Percentiles rank a stretch among this genome's conserved stretches.
phyloP scores from a whole-genome alignment of 139 green algal species.

The Coccomyxa sp. region DNA sequence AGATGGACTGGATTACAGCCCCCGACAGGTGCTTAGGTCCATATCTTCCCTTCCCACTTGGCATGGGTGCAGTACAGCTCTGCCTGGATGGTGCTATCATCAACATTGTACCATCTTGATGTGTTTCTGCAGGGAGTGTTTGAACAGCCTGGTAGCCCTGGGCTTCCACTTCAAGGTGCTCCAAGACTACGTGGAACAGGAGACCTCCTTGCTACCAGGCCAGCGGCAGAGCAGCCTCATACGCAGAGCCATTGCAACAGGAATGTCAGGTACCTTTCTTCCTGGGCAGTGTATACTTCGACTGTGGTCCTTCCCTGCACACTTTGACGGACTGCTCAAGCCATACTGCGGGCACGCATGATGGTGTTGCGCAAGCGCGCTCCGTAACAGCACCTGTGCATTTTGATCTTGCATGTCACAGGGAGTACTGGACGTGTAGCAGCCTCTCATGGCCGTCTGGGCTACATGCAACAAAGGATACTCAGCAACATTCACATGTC shows the following conservation, averaged over 20 bases:
- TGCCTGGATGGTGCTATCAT: no score
- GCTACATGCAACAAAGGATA: neutral
- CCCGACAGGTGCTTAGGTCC: conserved; percentile 23
- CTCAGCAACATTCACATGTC: neutral
- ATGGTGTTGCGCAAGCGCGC: no score
- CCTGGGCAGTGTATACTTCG: no score
- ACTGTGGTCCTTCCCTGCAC: no score
- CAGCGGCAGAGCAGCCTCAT: conserved; percentile 45
- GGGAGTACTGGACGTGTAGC: neutral
- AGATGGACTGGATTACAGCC: conserved; percentile 29
- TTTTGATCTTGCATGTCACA: no score
- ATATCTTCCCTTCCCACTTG: neutral
- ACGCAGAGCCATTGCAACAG: conserved; percentile 55
- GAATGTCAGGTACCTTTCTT: conserved; percentile 55
- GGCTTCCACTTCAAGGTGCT: conserved; percentile 65
- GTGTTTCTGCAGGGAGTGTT: conserved; percentile 39
- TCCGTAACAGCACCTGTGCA: no score
- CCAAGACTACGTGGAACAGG: conserved; percentile 61
- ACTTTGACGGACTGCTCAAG: no score
- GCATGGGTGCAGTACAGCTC: no score
- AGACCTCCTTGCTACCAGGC: no score
- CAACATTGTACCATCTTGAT: neutral
- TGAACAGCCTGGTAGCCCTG: conserved; percentile 58
- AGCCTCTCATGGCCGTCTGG: neutral
- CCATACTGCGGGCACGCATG: no score